Conservation (phyloP, 73 alveolate species). For the Halteria grandinella region DNA sequence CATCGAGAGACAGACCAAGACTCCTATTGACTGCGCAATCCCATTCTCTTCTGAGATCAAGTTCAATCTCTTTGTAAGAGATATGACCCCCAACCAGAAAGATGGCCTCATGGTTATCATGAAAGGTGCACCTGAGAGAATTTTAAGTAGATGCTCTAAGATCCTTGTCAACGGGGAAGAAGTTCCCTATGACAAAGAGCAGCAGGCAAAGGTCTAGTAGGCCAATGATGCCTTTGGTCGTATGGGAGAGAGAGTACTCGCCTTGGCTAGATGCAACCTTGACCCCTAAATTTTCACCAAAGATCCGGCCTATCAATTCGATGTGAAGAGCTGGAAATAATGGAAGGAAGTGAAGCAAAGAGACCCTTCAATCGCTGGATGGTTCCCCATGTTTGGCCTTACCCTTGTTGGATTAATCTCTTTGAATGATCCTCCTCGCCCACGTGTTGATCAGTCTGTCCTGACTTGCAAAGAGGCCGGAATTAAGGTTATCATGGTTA, state of each 20-base stretch:
- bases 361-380: neutral
- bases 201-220: constrained; percentile 52
- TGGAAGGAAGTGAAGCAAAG: constrained; percentile 10
- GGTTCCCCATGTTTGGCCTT: constrained; percentile 73
- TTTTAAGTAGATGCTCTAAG: constrained; percentile 84
- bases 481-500: constrained; percentile 96
- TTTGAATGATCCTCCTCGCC: constrained; percentile 97
- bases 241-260: constrained; percentile 90
- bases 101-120: constrained; percentile 70
- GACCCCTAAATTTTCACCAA: constrained; percentile 52
- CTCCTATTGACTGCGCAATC: constrained; percentile 20
- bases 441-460: constrained; percentile 78
- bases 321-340: constrained; percentile 39
- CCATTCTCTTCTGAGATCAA: constrained; percentile 59
- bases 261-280: constrained; percentile 72
- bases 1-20: constrained; percentile 40
- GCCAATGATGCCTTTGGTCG: constrained; percentile 78
- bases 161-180: constrained; percentile 55
- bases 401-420: constrained; percentile 92
- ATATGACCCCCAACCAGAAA: constrained; percentile 12
- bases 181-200: constrained; percentile 39
- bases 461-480: constrained; percentile 91
- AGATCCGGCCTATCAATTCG: constrained; percentile 24
- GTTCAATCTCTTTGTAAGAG: constrained; percentile 46
- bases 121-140: constrained; percentile 99